These are phyloP conservation scores for Dichotomopilus funicola DNA, from an alignment of 2,329 filamentous ascomycete species.

Conservation along the genomic window DNA sequence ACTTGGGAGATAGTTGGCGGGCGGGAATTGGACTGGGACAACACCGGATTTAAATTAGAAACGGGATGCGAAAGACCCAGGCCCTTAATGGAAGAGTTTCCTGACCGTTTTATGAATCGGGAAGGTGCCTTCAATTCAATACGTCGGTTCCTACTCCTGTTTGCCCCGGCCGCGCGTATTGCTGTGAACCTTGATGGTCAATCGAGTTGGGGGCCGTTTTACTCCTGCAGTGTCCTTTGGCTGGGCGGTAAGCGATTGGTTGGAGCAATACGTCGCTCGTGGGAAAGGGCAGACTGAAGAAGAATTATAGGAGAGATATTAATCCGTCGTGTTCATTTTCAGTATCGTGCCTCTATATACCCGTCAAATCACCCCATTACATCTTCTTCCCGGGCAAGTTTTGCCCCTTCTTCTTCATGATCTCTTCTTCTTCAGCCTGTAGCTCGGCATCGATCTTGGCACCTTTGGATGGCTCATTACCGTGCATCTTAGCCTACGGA, in stretches of 20 bases:
- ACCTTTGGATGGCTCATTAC: constrained; percentile 66
- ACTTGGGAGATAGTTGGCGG: not conserved
- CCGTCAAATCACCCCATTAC: not conserved
- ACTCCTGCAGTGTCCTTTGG: not conserved
- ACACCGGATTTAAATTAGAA: too few species aligned
- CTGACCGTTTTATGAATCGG: not conserved
- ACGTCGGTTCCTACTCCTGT: not conserved
- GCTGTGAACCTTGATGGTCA: constrained; percentile 9
- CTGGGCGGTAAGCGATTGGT: not conserved
- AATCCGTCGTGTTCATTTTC: too few species aligned
- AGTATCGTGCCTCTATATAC: not conserved
- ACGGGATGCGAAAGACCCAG: not conserved
- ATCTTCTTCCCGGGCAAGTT: constrained; percentile 15
- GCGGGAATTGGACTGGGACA: not conserved
- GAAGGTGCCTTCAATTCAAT: not conserved
- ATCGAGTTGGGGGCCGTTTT: not conserved
- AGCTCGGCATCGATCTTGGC: constrained; percentile 66
- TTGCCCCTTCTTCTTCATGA: constrained; percentile 52
- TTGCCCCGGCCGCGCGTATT: not conserved
- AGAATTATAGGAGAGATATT: too few species aligned
- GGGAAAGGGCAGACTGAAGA: too few species aligned
- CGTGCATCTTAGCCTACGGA: constrained; percentile 54
- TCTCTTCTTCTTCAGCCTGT: constrained; percentile 60
- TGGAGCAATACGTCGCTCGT: too few species aligned
- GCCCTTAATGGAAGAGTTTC: not conserved